These are phyloP conservation scores for Scutellaria minor DNA, from an alignment of 257 asterid species.

Conservation along the genomic window DNA sequence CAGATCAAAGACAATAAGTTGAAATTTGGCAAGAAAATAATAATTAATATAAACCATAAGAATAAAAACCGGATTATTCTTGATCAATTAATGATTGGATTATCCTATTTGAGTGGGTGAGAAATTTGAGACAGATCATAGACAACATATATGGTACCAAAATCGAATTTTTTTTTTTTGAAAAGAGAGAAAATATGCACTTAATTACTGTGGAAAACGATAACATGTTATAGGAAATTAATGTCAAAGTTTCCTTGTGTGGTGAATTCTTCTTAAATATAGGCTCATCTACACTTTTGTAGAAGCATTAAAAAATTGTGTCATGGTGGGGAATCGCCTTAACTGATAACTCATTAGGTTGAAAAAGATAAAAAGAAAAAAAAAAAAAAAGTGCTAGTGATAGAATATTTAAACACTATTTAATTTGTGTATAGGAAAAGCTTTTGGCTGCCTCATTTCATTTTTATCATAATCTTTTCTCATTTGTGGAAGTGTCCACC, in stretches of 20 bases:
- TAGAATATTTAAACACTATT: too few species aligned
- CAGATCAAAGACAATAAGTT: too few species aligned
- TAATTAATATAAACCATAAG: neutral
- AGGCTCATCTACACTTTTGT: slow-evolving; percentile 42
- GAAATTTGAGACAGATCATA: too few species aligned
- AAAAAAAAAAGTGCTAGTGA: neutral
- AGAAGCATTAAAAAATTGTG: slow-evolving; percentile 40
- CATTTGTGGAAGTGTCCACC: too few species aligned
- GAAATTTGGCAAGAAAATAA: too few species aligned
- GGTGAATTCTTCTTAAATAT: slow-evolving; percentile 25
- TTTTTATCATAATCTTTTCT: too few species aligned
- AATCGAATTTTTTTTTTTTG: too few species aligned
- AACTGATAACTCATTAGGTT: slow-evolving; percentile 23
- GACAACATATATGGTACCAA: too few species aligned
- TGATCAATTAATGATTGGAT: slow-evolving; percentile 41
- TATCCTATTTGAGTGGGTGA: slow-evolving; percentile 41
- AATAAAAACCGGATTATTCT: neutral
- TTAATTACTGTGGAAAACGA: slow-evolving; percentile 25
- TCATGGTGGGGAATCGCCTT: slow-evolving; percentile 45
- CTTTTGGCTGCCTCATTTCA: too few species aligned
- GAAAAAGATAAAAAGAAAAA: too few species aligned
- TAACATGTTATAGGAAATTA: slow-evolving; percentile 9
- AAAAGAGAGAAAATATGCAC: too few species aligned
- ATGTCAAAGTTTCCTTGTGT: slow-evolving; percentile 20
- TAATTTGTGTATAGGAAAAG: too few species aligned